Percentiles rank a stretch among this genome's conserved stretches.
Evolutionary conservation across 2,329 filamentous ascomycete species (phyloP).

Genomic region (Ophiostoma himal-ulmi): DNA sequence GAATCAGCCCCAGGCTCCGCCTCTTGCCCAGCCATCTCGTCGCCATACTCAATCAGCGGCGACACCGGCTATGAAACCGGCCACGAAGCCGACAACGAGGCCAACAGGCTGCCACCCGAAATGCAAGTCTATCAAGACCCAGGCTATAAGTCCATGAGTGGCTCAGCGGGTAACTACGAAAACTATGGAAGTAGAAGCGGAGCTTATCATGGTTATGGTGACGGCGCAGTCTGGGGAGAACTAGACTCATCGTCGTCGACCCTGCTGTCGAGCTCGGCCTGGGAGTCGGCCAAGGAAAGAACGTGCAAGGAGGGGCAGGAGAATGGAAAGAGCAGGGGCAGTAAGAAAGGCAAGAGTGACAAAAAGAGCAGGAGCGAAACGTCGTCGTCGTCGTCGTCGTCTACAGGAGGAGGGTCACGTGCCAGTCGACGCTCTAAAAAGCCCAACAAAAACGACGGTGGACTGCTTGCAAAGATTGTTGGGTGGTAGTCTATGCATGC

Average conservation of each 20-base stretch:
- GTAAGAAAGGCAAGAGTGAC: neutral
- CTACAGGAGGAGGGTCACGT: slow-evolving; percentile 2
- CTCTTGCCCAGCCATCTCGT: neutral
- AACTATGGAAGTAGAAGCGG: neutral
- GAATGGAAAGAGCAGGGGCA: neutral
- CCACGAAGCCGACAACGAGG: slow-evolving; percentile 6
- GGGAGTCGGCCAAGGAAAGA: neutral
- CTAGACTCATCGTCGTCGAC: neutral
- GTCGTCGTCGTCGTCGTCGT: slow-evolving; percentile 6
- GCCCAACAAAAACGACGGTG: neutral
- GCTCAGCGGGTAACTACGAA: neutral
- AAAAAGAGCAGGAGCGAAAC: slow-evolving; percentile 2
- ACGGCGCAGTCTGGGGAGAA: neutral
- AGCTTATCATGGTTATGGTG: neutral
- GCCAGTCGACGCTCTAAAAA: neutral
- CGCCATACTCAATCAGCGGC: slow-evolving; percentile 15
- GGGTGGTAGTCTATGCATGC: neutral
- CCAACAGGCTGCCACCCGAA: neutral
- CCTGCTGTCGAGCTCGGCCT: neutral
- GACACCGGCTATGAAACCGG: slow-evolving; percentile 22
- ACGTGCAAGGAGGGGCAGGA: neutral
- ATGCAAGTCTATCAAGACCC: slow-evolving; percentile 7
- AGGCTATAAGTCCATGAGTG: slow-evolving; percentile 17
- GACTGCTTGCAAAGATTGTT: neutral
- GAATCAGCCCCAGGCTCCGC: neutral